Evolutionary conservation across 257 asterid genomes (phyloP), one percentile per base, ranked within the genome.

Genomic region (Ajuga chamaepitys): DNA sequence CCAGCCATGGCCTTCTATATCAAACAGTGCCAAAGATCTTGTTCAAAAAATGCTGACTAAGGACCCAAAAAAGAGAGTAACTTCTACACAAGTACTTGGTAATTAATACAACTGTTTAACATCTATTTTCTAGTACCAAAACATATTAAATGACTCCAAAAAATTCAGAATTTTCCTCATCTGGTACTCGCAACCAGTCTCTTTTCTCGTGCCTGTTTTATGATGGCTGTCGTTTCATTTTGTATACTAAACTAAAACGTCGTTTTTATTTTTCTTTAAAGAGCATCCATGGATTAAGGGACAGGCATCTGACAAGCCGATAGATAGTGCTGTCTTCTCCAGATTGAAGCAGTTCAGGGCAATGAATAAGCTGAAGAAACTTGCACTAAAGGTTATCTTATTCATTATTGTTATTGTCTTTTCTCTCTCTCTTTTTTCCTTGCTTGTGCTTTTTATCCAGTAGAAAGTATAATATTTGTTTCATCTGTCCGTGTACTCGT

Each of bases 341-440:
- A 81, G 96, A 73, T 82, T 88, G 96, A 88, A 88, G 75, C 96
- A 86, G 77, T 88, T 88, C 79, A 84, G 96, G 52, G 96, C 95
- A 70, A 86, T 86, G 95, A 88, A 88, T 72, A 88, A 88, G 81
- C 89, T 86, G 70, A 84, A 88, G 81, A 81, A 88, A 82, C 88
- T 88, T 21, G 96, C 96, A 37, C 70, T 86, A 24, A 86, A 86
- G 95, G 96, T 88, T 60, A 46, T 25, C 30, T 35, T 26, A 0
- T 13, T 54, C 34, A 54, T 58, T 1, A 16, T 8, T 17, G 25
- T 3, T 9, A 5, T 48, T 10, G 32, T 11, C 18, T 26, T 20
- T 3, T 20, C 14, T 4, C 0, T 20, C 9, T 18, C 50, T 44
- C 50, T 44, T 44, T 7, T 32, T 10, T 46, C 22, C 7, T 9